Percentiles rank a stretch among this genome's conserved stretches.
Evolutionary conservation across 331 rosid species (phyloP).

Genomic region (Quercus lobata): DNA sequence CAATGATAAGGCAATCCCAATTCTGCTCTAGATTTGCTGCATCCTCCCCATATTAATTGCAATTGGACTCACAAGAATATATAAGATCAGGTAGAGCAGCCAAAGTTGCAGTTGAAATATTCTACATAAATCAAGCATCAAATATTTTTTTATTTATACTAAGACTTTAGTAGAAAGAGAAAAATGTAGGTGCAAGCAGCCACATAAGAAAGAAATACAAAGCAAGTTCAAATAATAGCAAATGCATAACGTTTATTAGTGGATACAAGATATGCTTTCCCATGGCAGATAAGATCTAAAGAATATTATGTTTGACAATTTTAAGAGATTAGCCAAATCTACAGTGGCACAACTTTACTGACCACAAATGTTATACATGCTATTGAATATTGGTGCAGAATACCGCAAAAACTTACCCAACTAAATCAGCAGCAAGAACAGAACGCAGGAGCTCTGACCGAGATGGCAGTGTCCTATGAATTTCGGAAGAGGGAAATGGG

Average conservation of each 20-base stretch:
- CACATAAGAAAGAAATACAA: not conserved
- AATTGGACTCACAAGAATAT: too few species aligned
- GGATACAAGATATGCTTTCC: not conserved
- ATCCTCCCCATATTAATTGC: too few species aligned
- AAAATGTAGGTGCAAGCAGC: not conserved
- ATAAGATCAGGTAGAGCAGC: not conserved
- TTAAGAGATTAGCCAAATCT: not conserved
- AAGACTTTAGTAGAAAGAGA: not conserved
- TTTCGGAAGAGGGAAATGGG: slow-evolving; percentile 94
- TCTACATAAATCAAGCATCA: not conserved
- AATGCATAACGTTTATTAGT: not conserved
- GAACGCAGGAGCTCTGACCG: slow-evolving; percentile 85
- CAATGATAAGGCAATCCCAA: too few species aligned
- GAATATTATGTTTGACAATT: not conserved
- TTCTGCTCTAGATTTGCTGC: too few species aligned
- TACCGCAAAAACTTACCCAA: slow-evolving; percentile 54
- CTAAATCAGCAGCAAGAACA: slow-evolving; percentile 91
- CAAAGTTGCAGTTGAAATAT: too few species aligned
- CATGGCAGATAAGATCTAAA: not conserved
- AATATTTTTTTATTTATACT: not conserved
- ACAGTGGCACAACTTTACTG: not conserved
- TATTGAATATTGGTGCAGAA: not conserved
- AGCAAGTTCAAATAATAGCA: not conserved
- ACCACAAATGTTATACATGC: not conserved
- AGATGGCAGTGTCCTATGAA: slow-evolving; percentile 86